These are phyloP conservation scores for Penicillium sp. DNA, from an alignment of 2,329 filamentous ascomycete species.

Conservation along the genomic window DNA sequence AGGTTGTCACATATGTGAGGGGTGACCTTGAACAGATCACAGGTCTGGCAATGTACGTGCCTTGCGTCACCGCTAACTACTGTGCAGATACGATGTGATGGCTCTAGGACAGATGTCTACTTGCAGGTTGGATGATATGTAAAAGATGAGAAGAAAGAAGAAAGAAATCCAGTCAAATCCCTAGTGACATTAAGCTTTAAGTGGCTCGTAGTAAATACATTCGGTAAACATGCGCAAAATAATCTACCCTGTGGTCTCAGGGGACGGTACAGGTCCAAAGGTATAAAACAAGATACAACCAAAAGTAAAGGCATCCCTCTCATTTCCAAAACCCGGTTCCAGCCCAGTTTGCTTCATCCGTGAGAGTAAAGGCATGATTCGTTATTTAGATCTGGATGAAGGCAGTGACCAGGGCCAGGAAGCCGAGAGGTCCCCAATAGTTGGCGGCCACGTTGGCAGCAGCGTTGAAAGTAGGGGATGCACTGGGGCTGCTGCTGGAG, in stretches of 20 bases:
- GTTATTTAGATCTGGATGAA: slow-evolving; percentile 30
- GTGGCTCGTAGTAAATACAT: neutral
- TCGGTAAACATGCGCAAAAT: neutral
- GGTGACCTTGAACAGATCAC: neutral
- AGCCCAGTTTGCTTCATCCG: slow-evolving; percentile 22
- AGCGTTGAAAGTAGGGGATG: slow-evolving; percentile 15
- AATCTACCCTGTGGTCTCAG: neutral
- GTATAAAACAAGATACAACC: slow-evolving; percentile 7
- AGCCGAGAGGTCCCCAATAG: slow-evolving; percentile 21
- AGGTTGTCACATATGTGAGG: too few species aligned
- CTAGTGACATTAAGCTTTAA: neutral
- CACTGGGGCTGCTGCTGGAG: slow-evolving; percentile 9
- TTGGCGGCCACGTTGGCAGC: slow-evolving; percentile 21
- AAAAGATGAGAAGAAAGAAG: neutral
- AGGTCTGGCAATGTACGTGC: neutral
- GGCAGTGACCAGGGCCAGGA: slow-evolving; percentile 26
- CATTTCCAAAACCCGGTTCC: slow-evolving; percentile 19
- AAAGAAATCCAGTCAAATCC: neutral
- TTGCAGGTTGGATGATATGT: neutral
- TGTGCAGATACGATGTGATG: neutral
- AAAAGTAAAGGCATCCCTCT: slow-evolving; percentile 10
- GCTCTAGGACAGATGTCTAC: neutral
- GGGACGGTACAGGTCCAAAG: neutral
- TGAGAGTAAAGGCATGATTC: slow-evolving; percentile 15
- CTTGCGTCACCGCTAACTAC: neutral